Percentiles rank a stretch among this genome's conserved stretches.
Conservation (phyloP, 2,329 filamentous ascomycete species). For the Xylaria hypoxylon region DNA sequence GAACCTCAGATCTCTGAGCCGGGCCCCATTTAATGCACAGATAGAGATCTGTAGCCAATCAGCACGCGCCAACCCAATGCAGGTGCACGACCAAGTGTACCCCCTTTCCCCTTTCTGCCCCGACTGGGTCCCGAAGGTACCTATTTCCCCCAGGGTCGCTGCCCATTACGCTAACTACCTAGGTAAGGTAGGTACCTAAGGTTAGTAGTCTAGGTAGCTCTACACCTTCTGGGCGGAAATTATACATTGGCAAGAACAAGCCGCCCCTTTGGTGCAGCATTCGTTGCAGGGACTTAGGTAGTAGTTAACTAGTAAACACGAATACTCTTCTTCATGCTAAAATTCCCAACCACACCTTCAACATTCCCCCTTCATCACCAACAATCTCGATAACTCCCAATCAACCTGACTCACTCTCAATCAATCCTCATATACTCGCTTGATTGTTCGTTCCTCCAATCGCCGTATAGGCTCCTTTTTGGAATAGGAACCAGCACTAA, state of each 20-base stretch:
- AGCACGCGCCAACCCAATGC: slow-evolving; percentile 32
- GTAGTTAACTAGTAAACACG: slow-evolving; percentile 43
- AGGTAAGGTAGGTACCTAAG: not conserved
- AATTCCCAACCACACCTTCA: slow-evolving; percentile 41
- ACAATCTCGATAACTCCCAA: slow-evolving; percentile 28
- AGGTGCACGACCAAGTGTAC: slow-evolving; percentile 35
- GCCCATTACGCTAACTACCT: not conserved
- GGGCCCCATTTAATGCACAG: slow-evolving; percentile 38
- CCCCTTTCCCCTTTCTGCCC: slow-evolving; percentile 48
- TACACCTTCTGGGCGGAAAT: slow-evolving; percentile 57
- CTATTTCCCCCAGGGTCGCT: slow-evolving; percentile 5
- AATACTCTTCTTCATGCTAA: slow-evolving; percentile 45
- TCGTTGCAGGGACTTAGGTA: slow-evolving; percentile 43
- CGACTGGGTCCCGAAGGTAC: slow-evolving; percentile 8
- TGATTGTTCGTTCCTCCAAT: slow-evolving; percentile 46
- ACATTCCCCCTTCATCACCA: slow-evolving; percentile 22
- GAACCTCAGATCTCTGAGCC: slow-evolving; percentile 18
- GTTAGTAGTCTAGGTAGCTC: slow-evolving; percentile 27
- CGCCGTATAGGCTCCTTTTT: slow-evolving; percentile 53
- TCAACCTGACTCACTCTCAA: slow-evolving; percentile 30
- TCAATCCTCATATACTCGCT: slow-evolving; percentile 40
- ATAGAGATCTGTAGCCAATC: slow-evolving; percentile 45
- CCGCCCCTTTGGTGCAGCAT: slow-evolving; percentile 20
- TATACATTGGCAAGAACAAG: slow-evolving; percentile 57
- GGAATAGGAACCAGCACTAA: slow-evolving; percentile 52